Conservation (phyloP, 2,329 filamentous ascomycete genomes). For the Gliomastix tumulicola region DNA sequence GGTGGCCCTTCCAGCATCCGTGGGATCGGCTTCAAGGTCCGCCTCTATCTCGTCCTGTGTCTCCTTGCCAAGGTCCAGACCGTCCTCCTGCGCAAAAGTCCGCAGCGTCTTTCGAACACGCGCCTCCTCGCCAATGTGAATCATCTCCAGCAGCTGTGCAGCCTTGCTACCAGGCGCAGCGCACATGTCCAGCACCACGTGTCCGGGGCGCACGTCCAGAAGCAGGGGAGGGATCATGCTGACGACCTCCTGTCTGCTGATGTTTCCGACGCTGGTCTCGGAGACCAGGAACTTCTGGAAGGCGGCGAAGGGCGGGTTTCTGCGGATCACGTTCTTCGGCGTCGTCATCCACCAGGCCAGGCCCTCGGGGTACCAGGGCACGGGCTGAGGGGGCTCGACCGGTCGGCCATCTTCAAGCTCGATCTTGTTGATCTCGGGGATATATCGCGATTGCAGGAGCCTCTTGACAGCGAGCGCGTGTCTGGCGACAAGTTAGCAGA, state of each 20-base stretch:
- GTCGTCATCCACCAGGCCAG: conserved; percentile 98
- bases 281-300: conserved; percentile 98
- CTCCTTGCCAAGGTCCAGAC: conserved; percentile 41
- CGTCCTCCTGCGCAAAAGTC: conserved; percentile 54
- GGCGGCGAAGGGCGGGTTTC: conserved; percentile 86
- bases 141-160: conserved; percentile 88
- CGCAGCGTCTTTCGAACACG: conserved; percentile 67
- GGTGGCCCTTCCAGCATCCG: conserved; percentile 80
- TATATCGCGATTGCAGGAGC: conserved; percentile 79
- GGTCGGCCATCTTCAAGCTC: conserved; percentile 72
- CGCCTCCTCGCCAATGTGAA: conserved; percentile 87
- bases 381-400: conserved; percentile 74
- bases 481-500: conserved; percentile 29
- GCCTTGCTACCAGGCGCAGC: conserved; percentile 97
- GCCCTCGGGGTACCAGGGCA: conserved; percentile 90
- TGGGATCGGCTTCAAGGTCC: conserved; percentile 50
- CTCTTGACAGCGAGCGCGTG: conserved; percentile 91
- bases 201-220: conserved; percentile 84
- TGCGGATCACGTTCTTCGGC: conserved; percentile 89
- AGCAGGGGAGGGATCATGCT: conserved; percentile 97
- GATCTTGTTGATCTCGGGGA: conserved; percentile 83
- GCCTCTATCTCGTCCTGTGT: conserved; percentile 38
- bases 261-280: conserved; percentile 95
- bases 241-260: conserved; percentile 93
- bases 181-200: conserved; percentile 92